Percentiles rank a stretch among this genome's conserved stretches.
Conservation (phyloP, 2,329 filamentous ascomycete species). For the Emmonsia crescens region DNA sequence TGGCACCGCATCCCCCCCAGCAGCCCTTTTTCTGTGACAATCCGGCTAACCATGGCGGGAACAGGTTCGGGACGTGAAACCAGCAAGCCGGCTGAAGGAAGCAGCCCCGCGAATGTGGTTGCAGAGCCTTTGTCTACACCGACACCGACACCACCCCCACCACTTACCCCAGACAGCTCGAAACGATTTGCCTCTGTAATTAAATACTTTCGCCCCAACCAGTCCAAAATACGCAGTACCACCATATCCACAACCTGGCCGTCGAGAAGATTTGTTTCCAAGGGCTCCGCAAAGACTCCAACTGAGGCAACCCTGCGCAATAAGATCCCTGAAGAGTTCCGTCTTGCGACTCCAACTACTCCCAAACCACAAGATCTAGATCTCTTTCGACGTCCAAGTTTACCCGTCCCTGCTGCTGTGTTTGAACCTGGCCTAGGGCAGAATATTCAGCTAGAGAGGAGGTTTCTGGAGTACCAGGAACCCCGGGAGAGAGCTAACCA, state of each 20-base stretch:
- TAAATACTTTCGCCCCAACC: slow-evolving; percentile 11
- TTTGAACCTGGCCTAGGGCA: not conserved
- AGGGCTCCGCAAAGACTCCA: not conserved
- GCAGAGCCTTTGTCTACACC: not conserved
- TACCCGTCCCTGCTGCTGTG: slow-evolving; percentile 1
- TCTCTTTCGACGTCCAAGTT: not conserved
- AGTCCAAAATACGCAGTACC: slow-evolving; percentile 3
- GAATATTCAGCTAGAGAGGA: not conserved
- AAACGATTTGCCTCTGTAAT: slow-evolving; percentile 12
- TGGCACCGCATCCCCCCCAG: not conserved
- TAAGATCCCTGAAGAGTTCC: slow-evolving; percentile 2
- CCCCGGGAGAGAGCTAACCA: not conserved
- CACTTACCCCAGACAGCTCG: slow-evolving; percentile 6
- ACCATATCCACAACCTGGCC: slow-evolving; percentile 5
- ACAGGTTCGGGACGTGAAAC: slow-evolving; percentile 1
- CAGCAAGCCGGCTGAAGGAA: not conserved
- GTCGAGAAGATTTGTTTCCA: not conserved
- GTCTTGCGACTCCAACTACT: not conserved
- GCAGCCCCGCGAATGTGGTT: not conserved
- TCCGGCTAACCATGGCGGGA: not conserved
- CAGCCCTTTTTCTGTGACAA: not conserved
- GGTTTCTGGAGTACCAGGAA: not conserved
- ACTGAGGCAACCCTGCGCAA: not conserved
- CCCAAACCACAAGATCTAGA: not conserved
- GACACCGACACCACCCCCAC: not conserved